Conservation (phyloP, 768 basidiomycete species). For the Hericium rajendrae region DNA sequence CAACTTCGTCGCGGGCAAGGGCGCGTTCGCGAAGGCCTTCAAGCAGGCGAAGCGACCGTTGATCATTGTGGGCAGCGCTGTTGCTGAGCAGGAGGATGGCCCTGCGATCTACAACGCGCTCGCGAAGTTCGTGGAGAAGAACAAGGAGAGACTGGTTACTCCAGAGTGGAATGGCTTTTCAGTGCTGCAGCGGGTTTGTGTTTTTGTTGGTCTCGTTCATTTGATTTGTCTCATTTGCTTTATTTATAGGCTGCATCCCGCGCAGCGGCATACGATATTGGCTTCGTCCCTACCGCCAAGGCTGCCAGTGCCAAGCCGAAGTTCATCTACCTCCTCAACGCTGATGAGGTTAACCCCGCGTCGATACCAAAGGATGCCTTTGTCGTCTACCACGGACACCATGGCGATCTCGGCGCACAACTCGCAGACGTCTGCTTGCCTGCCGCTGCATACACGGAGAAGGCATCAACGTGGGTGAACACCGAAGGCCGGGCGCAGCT, state of each 20-base stretch:
- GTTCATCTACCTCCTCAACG: slow-evolving; percentile 94
- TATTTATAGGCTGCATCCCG: slow-evolving; percentile 71
- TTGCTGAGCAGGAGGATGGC: slow-evolving; percentile 81
- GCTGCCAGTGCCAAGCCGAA: slow-evolving; percentile 75
- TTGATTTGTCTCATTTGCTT: not conserved
- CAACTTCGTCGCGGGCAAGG: slow-evolving; percentile 70
- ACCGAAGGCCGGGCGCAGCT: slow-evolving; percentile 91
- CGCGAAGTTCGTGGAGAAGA: slow-evolving; percentile 68
- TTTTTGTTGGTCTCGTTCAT: not conserved
- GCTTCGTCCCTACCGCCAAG: slow-evolving; percentile 79
- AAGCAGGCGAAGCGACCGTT: slow-evolving; percentile 83
- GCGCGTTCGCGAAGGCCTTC: slow-evolving; percentile 77
- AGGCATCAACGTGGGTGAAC: slow-evolving; percentile 88
- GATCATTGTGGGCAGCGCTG: slow-evolving; percentile 84
- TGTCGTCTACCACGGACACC: slow-evolving; percentile 98
- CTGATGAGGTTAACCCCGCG: slow-evolving; percentile 85
- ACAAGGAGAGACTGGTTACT: slow-evolving; percentile 67
- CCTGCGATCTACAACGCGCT: slow-evolving; percentile 68
- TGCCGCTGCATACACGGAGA: slow-evolving; percentile 90
- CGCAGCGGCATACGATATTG: slow-evolving; percentile 89
- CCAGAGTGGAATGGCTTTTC: slow-evolving; percentile 95
- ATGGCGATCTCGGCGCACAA: slow-evolving; percentile 93
- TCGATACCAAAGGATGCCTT: slow-evolving; percentile 88
- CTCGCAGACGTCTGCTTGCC: slow-evolving; percentile 96
- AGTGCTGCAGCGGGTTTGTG: slow-evolving; percentile 78